These are phyloP conservation scores for Zasmidium citrigriseum DNA, from an alignment of 2,329 filamentous ascomycete species.

Conservation along the genomic window DNA sequence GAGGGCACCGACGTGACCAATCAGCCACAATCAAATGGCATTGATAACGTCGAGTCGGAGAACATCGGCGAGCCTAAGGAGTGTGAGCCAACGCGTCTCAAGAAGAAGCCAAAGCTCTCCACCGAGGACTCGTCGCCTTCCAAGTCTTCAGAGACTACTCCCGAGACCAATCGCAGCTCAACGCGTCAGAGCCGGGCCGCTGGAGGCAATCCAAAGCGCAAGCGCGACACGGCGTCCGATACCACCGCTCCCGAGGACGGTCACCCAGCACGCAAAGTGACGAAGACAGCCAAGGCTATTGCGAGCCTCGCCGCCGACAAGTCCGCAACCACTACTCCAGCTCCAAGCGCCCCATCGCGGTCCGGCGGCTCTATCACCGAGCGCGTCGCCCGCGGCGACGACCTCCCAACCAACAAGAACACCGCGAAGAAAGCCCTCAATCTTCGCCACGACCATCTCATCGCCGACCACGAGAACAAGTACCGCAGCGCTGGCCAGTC, in stretches of 20 bases:
- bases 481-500: neutral
- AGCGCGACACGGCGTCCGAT: neutral
- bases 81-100: no score
- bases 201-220: no score
- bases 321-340: neutral
- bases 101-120: no score
- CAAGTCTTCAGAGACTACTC: no score
- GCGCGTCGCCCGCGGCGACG: conserved; percentile 22
- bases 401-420: conserved; percentile 18
- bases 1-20: neutral
- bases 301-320: neutral
- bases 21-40: neutral
- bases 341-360: neutral
- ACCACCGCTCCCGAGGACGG: neutral
- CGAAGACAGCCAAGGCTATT: neutral
- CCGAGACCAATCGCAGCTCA: no score
- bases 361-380: neutral
- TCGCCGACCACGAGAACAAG: conserved; percentile 4
- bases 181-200: no score
- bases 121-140: no score
- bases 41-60: neutral
- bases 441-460: conserved; percentile 19
- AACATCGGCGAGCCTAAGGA: no score
- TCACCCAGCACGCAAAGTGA: no score
- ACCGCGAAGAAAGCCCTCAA: conserved; percentile 23